These are phyloP conservation scores for Coemansia biformis DNA, from an alignment of 192 early-diverging fungal genomes.

Conservation along the genomic window DNA sequence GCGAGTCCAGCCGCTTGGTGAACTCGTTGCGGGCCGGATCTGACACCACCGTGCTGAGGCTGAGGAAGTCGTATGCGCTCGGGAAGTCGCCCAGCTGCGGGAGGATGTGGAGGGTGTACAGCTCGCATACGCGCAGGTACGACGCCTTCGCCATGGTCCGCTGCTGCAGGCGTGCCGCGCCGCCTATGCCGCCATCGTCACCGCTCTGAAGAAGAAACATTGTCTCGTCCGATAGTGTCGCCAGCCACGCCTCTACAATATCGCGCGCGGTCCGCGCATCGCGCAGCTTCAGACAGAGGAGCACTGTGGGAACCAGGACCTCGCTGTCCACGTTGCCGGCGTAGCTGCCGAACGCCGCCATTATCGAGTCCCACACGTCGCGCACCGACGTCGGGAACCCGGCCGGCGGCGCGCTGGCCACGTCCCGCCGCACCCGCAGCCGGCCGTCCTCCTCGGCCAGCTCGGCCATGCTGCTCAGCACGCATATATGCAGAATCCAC, in stretches of 20 bases:
- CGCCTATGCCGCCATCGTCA: background rate
- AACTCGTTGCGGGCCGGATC: constrained; percentile 19
- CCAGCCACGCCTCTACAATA: constrained; percentile 48
- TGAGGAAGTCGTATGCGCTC: constrained; percentile 34
- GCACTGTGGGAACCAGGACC: constrained; percentile 43
- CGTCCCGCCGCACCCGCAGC: constrained; percentile 12
- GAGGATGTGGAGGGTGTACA: constrained; percentile 44
- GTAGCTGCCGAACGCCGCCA: constrained; percentile 37
- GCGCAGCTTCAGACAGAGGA: constrained; percentile 47
- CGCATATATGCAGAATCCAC: constrained; percentile 50
- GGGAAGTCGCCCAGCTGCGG: constrained; percentile 38
- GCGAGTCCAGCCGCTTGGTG: constrained; percentile 26
- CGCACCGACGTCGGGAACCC: constrained; percentile 28
- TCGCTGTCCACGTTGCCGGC: constrained; percentile 47
- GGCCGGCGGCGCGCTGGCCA: background rate
- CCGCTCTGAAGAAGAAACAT: constrained; percentile 22
- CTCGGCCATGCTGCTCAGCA: constrained; percentile 43
- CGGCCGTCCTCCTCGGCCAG: constrained; percentile 29
- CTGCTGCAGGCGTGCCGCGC: constrained; percentile 16
- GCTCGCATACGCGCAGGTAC: constrained; percentile 46
- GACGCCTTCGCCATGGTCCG: constrained; percentile 39
- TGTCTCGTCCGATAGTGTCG: constrained; percentile 37
- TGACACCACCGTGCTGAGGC: constrained; percentile 13
- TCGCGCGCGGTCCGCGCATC: constrained; percentile 40
- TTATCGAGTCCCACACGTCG: constrained; percentile 33